These are phyloP conservation scores for Liquidambar formosana DNA, from an alignment of 164 flowering plant species.

Conservation along the genomic window DNA sequence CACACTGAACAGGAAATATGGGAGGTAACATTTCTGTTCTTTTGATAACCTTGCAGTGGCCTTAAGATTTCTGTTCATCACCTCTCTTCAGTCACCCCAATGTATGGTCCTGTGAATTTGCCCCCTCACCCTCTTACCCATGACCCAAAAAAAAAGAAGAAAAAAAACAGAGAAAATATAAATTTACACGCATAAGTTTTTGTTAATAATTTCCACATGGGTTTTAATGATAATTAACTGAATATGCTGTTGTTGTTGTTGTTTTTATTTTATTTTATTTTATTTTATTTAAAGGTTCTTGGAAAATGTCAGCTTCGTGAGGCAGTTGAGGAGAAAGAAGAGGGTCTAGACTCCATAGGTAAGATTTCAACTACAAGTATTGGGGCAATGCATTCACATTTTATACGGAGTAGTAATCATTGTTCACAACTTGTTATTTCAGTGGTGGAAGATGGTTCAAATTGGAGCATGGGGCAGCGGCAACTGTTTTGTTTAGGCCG, in stretches of 20 bases:
- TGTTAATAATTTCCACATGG: too few relatives aligned
- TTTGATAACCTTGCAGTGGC: neutral
- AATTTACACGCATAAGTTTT: too few relatives aligned
- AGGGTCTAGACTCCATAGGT: constrained; percentile 42
- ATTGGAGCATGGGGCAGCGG: constrained; percentile 68
- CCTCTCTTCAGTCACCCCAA: too few relatives aligned
- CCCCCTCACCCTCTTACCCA: too few relatives aligned
- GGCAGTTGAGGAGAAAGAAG: constrained; percentile 32
- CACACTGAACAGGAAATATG: constrained; percentile 59
- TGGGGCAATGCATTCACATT: neutral
- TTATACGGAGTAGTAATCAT: neutral
- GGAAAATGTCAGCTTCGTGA: constrained; percentile 47
- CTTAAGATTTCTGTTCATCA: too few relatives aligned
- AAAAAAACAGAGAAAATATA: too few relatives aligned
- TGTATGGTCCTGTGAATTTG: too few relatives aligned
- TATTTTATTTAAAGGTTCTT: constrained; percentile 25
- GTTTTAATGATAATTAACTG: neutral
- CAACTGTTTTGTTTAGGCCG: constrained; percentile 56
- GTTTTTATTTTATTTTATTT: too few relatives aligned
- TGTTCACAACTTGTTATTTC: neutral
- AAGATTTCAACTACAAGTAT: neutral
- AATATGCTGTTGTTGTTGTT: too few relatives aligned
- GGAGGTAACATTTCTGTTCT: constrained; percentile 48
- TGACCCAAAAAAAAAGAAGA: too few relatives aligned
- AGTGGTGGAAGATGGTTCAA: constrained; percentile 55